phyloP scores from a whole-genome alignment of 1,284 basidiomycete species.

The Termitomyces sp. region DNA sequence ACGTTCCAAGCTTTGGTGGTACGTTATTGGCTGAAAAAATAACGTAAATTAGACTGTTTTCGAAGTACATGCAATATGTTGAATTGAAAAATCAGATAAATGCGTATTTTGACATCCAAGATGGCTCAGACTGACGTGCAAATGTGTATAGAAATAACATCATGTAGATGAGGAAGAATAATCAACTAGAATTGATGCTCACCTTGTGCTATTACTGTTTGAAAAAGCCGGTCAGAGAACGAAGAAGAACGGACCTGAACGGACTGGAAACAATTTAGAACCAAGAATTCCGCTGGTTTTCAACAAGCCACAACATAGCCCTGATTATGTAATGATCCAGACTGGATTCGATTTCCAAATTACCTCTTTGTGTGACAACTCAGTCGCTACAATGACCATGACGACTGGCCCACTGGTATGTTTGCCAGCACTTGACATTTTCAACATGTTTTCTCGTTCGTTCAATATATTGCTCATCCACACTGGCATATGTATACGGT shows the following conservation, averaged over 20 bases:
- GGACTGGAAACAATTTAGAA: neutral
- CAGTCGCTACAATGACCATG: neutral
- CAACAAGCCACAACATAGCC: neutral
- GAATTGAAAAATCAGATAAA: conserved; percentile 21
- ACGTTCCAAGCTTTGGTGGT: neutral
- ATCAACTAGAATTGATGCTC: neutral
- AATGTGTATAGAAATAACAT: conserved; percentile 37
- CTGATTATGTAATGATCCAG: neutral
- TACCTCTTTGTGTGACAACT: neutral
- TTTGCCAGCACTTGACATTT: neutral
- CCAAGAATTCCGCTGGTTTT: no score
- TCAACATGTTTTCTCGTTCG: neutral
- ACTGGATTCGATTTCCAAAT: no score
- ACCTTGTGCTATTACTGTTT: neutral
- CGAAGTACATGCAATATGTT: neutral
- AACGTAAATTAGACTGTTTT: neutral
- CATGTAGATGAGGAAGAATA: conserved; percentile 15
- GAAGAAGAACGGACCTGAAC: no score
- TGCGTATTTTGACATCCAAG: conserved; percentile 25
- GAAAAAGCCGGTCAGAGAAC: neutral
- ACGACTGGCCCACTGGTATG: no score
- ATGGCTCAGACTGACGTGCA: conserved; percentile 50
- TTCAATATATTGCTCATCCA: neutral
- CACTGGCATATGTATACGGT: neutral
- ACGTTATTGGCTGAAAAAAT: neutral